A percentile compares a stretch with the other conserved stretches of the same genome.
Conservation (phyloP, 441 rosid genomes). For the Euphorbia celastroides region DNA sequence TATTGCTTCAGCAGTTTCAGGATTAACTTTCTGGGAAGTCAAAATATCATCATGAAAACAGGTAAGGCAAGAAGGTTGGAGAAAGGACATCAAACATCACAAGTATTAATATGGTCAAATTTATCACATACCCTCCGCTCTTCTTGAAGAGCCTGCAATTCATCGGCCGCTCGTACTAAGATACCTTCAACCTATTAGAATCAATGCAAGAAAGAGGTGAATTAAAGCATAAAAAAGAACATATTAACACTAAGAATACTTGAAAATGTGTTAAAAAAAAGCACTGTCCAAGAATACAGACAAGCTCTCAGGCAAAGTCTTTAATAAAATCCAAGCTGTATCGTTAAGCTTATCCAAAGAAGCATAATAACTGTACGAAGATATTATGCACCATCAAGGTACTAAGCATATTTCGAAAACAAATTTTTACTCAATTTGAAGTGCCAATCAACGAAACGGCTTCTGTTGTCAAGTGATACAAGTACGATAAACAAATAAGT, state of each 20-base stretch:
- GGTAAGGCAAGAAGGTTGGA: neutral
- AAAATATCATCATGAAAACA: neutral
- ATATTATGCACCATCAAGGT: neutral
- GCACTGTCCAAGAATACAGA: neutral
- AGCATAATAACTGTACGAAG: neutral
- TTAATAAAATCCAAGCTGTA: neutral
- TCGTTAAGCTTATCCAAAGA: neutral
- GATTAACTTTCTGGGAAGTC: constrained; percentile 70
- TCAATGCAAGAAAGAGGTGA: constrained; percentile 4
- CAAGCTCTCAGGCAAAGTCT: neutral
- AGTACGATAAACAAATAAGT: neutral
- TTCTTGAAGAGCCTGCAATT: constrained; percentile 80
- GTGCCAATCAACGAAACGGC: neutral
- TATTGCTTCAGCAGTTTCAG: constrained; percentile 84
- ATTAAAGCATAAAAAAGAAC: neutral
- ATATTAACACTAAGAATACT: neutral
- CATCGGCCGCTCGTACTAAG: constrained; percentile 72
- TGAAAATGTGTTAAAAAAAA: neutral
- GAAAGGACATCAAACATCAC: constrained; percentile 11
- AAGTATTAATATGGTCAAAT: neutral
- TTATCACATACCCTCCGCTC: constrained; percentile 63
- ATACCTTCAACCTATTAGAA: constrained; percentile 75
- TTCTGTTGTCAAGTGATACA: neutral
- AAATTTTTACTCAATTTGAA: too few relatives aligned
- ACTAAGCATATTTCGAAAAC: neutral